These are phyloP conservation scores for Pulveroboletus frians DNA, from an alignment of 768 basidiomycete genomes.

Conservation along the genomic window DNA sequence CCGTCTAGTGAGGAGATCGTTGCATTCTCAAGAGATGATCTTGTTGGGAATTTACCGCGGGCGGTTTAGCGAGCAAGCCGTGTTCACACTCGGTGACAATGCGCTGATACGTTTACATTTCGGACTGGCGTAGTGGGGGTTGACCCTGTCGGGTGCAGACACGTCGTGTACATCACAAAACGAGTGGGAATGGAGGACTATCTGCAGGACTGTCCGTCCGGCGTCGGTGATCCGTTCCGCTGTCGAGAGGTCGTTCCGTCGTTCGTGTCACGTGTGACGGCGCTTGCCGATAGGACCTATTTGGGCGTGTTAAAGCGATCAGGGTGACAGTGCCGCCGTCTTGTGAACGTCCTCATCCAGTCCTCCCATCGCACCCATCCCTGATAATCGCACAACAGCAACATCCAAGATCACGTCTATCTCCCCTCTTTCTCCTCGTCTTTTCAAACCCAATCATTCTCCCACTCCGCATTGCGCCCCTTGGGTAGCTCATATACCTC, in stretches of 20 bases:
- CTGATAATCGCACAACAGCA: slow-evolving; percentile 15
- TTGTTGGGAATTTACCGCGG: neutral
- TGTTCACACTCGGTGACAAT: too few species aligned
- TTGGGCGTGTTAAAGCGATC: slow-evolving; percentile 32
- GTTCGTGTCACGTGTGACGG: slow-evolving; percentile 26
- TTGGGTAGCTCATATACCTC: slow-evolving; percentile 5
- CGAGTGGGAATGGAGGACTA: too few species aligned
- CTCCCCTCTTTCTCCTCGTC: neutral
- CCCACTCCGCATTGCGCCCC: neutral
- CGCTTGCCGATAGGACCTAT: slow-evolving; percentile 28
- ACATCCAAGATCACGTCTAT: slow-evolving; percentile 14
- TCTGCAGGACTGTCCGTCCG: neutral
- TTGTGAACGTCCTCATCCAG: slow-evolving; percentile 15
- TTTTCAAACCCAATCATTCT: neutral
- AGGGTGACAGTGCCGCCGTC: slow-evolving; percentile 16
- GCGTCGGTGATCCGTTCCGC: slow-evolving; percentile 10
- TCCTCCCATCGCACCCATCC: slow-evolving; percentile 19
- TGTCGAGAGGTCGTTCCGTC: slow-evolving; percentile 14
- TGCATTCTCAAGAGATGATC: neutral
- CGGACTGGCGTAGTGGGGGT: too few species aligned
- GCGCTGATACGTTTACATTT: too few species aligned
- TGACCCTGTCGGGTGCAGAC: too few species aligned
- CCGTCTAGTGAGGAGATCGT: slow-evolving; percentile 2
- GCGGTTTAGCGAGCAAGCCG: neutral
- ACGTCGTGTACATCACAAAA: too few species aligned